These are phyloP conservation scores for Carex arenaria DNA, from an alignment of 202 grass and related monocot species.

Conservation along the genomic window DNA sequence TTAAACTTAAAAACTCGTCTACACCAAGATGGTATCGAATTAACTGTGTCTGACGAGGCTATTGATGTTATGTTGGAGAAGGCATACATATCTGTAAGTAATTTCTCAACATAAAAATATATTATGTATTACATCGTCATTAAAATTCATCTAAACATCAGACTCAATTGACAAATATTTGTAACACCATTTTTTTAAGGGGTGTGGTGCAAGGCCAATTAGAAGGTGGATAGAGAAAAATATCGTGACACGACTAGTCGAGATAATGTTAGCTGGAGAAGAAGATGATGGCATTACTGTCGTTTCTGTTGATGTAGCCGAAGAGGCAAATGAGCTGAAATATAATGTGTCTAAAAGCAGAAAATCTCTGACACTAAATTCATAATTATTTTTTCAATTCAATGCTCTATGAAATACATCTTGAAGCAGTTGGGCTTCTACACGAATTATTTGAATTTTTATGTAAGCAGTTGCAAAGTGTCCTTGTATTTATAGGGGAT, in stretches of 20 bases:
- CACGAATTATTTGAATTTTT: neutral
- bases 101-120: neutral
- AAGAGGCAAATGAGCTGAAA: slow-evolving; percentile 18
- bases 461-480: slow-evolving; percentile 13
- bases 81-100: slow-evolving; percentile 18
- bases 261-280: slow-evolving; percentile 35
- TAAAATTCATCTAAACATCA: neutral
- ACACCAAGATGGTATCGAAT: slow-evolving; percentile 13
- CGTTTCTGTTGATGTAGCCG: slow-evolving; percentile 26
- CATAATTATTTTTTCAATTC: neutral
- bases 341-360: slow-evolving; percentile 18
- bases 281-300: slow-evolving; percentile 18
- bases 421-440: neutral
- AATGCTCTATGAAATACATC: neutral
- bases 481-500: neutral
- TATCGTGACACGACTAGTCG: slow-evolving; percentile 33
- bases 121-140: neutral
- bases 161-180: neutral
- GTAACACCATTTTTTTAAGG: neutral
- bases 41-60: neutral
- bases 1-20: slow-evolving; percentile 10
- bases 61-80: slow-evolving; percentile 14
- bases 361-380: slow-evolving; percentile 7
- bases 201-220: slow-evolving; percentile 33
- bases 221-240: slow-evolving; percentile 44